A percentile compares a stretch with the other conserved stretches of the same genome.
Conservation (phyloP, 208 protist genomes). For the Porcisia hertigi region DNA sequence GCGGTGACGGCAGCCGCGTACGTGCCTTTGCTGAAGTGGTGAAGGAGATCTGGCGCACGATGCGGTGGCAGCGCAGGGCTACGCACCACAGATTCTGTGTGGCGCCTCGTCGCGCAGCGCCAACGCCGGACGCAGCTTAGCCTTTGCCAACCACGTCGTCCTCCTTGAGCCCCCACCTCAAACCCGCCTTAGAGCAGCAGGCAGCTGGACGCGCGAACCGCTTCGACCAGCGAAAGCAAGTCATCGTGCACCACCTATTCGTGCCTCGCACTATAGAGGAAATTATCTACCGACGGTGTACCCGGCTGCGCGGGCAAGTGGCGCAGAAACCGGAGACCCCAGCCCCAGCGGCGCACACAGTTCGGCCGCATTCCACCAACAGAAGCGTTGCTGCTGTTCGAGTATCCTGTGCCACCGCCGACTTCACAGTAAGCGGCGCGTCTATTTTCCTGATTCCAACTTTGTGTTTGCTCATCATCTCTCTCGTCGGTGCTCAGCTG, state of each 20-base stretch:
- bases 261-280: conserved; percentile 54
- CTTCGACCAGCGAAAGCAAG: conserved; percentile 87
- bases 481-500: neutral
- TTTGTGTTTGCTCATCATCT: neutral
- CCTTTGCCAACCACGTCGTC: conserved; percentile 74
- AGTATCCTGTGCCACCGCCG: conserved; percentile 30
- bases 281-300: conserved; percentile 39
- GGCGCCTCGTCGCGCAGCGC: conserved; percentile 48
- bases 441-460: neutral
- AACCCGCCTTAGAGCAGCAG: conserved; percentile 74
- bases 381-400: conserved; percentile 24
- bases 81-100: conserved; percentile 36
- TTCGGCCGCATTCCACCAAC: conserved; percentile 30
- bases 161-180: conserved; percentile 75
- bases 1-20: conserved; percentile 37
- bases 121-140: conserved; percentile 69
- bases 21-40: conserved; percentile 33
- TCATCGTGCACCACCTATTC: conserved; percentile 51
- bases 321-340: conserved; percentile 2
- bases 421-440: neutral
- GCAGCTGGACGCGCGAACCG: conserved; percentile 85
- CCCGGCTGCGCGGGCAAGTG: conserved; percentile 21
- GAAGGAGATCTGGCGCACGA: conserved; percentile 35
- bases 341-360: conserved; percentile 3
- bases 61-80: conserved; percentile 28